Percentiles rank a stretch among this genome's conserved stretches.
These are phyloP conservation scores for Wallacemonas sp. DNA, from an alignment of 208 protist genomes.

Conservation along the genomic window DNA sequence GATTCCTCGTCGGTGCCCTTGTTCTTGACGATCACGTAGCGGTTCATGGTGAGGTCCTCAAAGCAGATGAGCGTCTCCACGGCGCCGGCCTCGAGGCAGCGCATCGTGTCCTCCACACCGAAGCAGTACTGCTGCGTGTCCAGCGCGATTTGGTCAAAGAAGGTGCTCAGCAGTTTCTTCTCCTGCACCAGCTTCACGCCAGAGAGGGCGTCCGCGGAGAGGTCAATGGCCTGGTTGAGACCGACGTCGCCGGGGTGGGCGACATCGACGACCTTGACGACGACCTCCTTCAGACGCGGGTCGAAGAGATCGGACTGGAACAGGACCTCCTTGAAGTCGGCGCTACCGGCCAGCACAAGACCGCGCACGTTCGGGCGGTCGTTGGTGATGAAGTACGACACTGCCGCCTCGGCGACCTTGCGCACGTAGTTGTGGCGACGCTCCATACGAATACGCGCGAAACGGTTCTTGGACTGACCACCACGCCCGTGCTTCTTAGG, in stretches of 20 bases:
- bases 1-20: constrained; percentile 80
- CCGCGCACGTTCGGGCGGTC: constrained; percentile 98
- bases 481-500: constrained; percentile 99
- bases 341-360: constrained; percentile 99
- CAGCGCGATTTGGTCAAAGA: constrained; percentile 98
- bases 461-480: constrained; percentile 99
- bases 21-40: constrained; percentile 89
- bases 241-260: constrained; percentile 99
- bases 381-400: constrained; percentile 98
- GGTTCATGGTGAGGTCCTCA: constrained; percentile 95
- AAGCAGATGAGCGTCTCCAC: constrained; percentile 99
- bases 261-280: constrained; percentile 99
- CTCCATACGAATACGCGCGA: constrained; percentile 99
- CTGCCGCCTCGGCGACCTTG: constrained; percentile 98
- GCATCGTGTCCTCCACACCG: constrained; percentile 97
- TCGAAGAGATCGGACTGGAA: constrained; percentile 97
- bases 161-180: constrained; percentile 98
- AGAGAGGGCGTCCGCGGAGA: constrained; percentile 93
- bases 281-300: constrained; percentile 95
- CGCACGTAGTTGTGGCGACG: constrained; percentile 99
- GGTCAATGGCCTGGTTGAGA: constrained; percentile 99
- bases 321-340: constrained; percentile 99
- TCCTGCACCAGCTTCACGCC: constrained; percentile 99
- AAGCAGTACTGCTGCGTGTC: constrained; percentile 99
- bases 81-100: constrained; percentile 97